phyloP scores from a whole-genome alignment of 768 basidiomycete genomes.

The Tephrocybe sp. region DNA sequence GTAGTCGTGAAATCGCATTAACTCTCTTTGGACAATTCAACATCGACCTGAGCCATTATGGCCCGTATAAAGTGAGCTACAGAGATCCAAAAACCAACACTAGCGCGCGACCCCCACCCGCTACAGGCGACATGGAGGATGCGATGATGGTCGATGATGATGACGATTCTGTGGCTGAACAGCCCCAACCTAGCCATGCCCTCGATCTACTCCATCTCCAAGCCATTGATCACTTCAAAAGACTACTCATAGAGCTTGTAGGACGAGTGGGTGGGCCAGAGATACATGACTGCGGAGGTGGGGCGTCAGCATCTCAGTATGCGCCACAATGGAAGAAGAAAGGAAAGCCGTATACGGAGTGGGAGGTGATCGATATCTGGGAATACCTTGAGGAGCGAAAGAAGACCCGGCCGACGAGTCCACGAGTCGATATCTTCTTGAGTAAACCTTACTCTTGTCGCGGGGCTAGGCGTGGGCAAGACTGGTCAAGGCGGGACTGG shows the following conservation, averaged over 20 bases:
- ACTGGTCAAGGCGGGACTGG: constrained; percentile 76
- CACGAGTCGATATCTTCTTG: constrained; percentile 52
- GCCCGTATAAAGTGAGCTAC: constrained; percentile 37
- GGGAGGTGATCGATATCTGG: constrained; percentile 56
- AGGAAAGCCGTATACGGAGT: constrained; percentile 40
- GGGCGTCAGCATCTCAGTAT: constrained; percentile 45
- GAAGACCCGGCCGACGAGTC: constrained; percentile 30
- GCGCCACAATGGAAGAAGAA: constrained; percentile 49
- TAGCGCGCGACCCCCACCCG: constrained; percentile 4
- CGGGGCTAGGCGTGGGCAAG: constrained; percentile 66
- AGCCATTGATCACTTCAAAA: constrained; percentile 66
- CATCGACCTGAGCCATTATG: constrained; percentile 38
- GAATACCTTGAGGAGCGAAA: constrained; percentile 50
- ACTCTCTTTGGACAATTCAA: constrained; percentile 39
- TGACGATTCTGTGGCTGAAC: constrained; percentile 32
- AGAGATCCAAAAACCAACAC: constrained; percentile 22
- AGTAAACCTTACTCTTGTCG: constrained; percentile 40
- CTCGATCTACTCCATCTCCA: constrained; percentile 66
- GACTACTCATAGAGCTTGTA: constrained; percentile 57
- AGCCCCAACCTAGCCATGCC: constrained; percentile 49
- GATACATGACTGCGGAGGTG: constrained; percentile 31
- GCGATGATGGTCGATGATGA: constrained; percentile 71
- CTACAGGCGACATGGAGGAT: constrained; percentile 33
- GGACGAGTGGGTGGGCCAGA: constrained; percentile 50
- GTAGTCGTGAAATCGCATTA: constrained; percentile 52